Evolutionary conservation across 495 filamentous ascomycete species (phyloP), one percentile per base, ranked within the genome.

Genomic region (Hyaloscypha bicolor): DNA sequence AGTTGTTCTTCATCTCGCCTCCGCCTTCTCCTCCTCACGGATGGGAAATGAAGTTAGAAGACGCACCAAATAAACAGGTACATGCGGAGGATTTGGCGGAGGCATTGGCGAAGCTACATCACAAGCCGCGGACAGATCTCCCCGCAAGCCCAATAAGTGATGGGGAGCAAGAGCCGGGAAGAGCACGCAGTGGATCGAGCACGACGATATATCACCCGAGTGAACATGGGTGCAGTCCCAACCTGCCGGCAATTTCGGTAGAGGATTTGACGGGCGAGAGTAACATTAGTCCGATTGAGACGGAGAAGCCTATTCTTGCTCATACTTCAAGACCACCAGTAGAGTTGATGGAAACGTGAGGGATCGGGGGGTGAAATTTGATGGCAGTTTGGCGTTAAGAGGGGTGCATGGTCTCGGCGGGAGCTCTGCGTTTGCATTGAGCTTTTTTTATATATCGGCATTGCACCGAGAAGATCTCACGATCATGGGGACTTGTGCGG

Each of bases 1-100:
- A 97, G 80, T 85, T 97, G 42, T 97, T 97, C 85, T 98, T 99
- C 81, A 97, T 99, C 80, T 92, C 88, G 64, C 95, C 95, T 39
- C 95, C 95, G 11, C 96, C 95, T 1, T 88, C 83, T 66, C 95
- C 95, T 59, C 95, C 95, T 3, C 90, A 93, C 74, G 95, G 94
- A 45, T 99, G 95, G 95, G 91, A 94, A 78, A 85, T 93, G 81
- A 87, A 87, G 72, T 81, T 92, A 57, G 95, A 99, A 79, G 93
- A 91, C 30, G 91, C 94, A 3, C 95, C 95, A 35, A 99, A 99
- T 77, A 94, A 93, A 78, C 89, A 92, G 66, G 93, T 97, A 9
- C 91, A 97, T 73, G 93, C 95, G 9, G 90, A 91, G 62, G 95
- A 99, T 76, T 81, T 99, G 35, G 93, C 92, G 0, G 80, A 83